Conservation (phyloP, 2,329 filamentous ascomycete species). For the Diaporthe caulivora region DNA sequence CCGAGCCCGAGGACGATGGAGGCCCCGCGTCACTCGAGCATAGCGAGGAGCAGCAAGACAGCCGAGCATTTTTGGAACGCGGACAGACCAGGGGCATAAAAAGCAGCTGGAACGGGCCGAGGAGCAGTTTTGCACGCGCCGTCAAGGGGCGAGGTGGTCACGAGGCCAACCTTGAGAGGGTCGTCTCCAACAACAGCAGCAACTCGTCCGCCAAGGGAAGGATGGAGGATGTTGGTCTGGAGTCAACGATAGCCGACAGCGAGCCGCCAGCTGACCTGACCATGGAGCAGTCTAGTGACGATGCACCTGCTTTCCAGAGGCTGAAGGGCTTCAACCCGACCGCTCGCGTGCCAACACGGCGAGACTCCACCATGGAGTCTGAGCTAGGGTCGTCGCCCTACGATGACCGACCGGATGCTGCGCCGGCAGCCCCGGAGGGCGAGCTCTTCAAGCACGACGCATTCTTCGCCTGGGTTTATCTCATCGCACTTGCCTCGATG, state of each 20-base stretch:
- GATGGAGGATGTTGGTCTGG: slow-evolving; percentile 90
- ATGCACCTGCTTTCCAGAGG: slow-evolving; percentile 72
- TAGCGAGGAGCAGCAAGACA: slow-evolving; percentile 63
- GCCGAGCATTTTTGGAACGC: slow-evolving; percentile 59
- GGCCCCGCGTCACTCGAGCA: slow-evolving; percentile 68
- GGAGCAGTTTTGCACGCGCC: slow-evolving; percentile 53
- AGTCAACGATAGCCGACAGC: slow-evolving; percentile 72
- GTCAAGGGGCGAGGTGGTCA: slow-evolving; percentile 46
- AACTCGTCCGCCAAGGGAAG: slow-evolving; percentile 63
- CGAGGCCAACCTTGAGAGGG: slow-evolving; percentile 57
- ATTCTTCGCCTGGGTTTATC: slow-evolving; percentile 91
- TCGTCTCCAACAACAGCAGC: slow-evolving; percentile 47
- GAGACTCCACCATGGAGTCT: slow-evolving; percentile 58
- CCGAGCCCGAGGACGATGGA: slow-evolving; percentile 82
- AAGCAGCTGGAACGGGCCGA: slow-evolving; percentile 74
- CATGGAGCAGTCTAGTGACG: slow-evolving; percentile 64
- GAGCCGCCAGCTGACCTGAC: slow-evolving; percentile 73
- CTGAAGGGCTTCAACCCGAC: slow-evolving; percentile 60
- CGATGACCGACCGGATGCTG: slow-evolving; percentile 53
- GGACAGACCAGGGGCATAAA: slow-evolving; percentile 66
- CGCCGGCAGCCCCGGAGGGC: slow-evolving; percentile 59
- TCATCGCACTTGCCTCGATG: slow-evolving; percentile 86
- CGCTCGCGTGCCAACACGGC: slow-evolving; percentile 55
- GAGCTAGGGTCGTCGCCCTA: slow-evolving; percentile 54
- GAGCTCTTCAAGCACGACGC: slow-evolving; percentile 86